Evolutionary conservation across 2,329 filamentous ascomycete genomes (phyloP), one percentile per base, ranked within the genome.

Genomic region (Venturia carpophila): DNA sequence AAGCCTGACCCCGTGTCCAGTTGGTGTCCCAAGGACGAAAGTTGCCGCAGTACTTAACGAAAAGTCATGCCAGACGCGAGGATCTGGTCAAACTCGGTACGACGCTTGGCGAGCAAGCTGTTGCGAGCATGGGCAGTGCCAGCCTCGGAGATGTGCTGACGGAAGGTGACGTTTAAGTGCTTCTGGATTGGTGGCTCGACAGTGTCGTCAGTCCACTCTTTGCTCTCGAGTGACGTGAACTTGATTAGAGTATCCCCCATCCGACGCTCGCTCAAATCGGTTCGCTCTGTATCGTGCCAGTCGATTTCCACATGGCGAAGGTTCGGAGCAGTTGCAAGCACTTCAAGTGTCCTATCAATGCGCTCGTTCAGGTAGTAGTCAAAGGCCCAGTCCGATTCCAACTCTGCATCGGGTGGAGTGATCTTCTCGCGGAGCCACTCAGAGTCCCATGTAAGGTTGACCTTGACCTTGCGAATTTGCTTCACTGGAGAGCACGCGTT

Each of bases 381-480:
- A n/a, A 64, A 64, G 27, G 30, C 43, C 24, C 27, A 58, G 37
- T 24, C n/a, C 5, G 58, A 30, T 17, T 63, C 42, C 21, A 47
- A 39, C 27, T 64, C 63, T 45, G 34, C 37, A 5, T 60, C 37
- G 11, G 37, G 43, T n/a, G 63, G 63, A 17, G 45, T 58, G 11
- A n/a, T 41, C 39, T 64, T 64, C 30, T 39, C 63, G 10, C 63
- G 30, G 34, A 64, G 63, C 63, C 63, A 64, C 27, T 64, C 64
- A 17, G 52, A 45, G 47, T 66, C 64, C 64, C 64, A 66, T 41
- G 47, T 45, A n/a, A 66, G 13, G 19, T 11, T 41, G 21, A 66
- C n/a, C 21, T 43, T n/a, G 17, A 64, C 24, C 24, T 63, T 62
- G 30, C 64, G 58, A 30, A 66, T n/a, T 43, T 56, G 41, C 21